Evolutionary conservation across 441 rosid species (phyloP).

Genomic region (Erysimum cheiri): DNA sequence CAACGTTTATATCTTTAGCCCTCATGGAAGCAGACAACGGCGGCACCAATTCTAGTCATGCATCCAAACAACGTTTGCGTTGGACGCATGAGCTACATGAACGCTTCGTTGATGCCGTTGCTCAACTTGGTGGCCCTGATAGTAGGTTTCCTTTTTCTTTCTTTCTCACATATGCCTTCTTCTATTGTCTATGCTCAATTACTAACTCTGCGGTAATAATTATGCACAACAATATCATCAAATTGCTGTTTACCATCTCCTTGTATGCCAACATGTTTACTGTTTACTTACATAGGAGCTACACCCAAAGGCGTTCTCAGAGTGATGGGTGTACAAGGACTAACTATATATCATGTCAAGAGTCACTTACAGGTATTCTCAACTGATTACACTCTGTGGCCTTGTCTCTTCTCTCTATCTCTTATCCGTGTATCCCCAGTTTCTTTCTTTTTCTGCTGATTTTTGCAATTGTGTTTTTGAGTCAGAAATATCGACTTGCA

Average conservation of each 20-base stretch:
- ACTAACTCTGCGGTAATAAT: background rate
- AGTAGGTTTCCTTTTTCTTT: slow-evolving; percentile 50
- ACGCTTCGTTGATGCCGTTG: slow-evolving; percentile 80
- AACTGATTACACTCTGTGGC: background rate
- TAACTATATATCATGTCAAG: slow-evolving; percentile 97
- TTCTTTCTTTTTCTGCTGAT: slow-evolving; percentile 10
- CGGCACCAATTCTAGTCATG: slow-evolving; percentile 77
- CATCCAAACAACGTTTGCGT: slow-evolving; percentile 78
- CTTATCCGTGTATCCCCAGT: slow-evolving; percentile 30
- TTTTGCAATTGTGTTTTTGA: slow-evolving; percentile 22
- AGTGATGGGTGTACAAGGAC: slow-evolving; percentile 97
- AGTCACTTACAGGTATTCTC: slow-evolving; percentile 90
- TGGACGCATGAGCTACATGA: slow-evolving; percentile 88
- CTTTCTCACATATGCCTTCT: background rate
- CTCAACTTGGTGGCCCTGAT: slow-evolving; percentile 86
- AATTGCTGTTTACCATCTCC: background rate
- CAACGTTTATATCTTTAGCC: slow-evolving; percentile 57
- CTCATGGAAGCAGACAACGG: slow-evolving; percentile 75
- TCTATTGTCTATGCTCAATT: background rate
- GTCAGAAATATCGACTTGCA: slow-evolving; percentile 96
- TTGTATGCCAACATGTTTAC: background rate
- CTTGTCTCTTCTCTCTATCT: slow-evolving; percentile 17
- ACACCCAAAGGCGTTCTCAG: slow-evolving; percentile 99
- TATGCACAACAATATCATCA: background rate
- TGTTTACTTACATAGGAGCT: slow-evolving; percentile 60